Evolutionary conservation across 345 rosid species (phyloP).

Genomic region (Durio zibethinus): DNA sequence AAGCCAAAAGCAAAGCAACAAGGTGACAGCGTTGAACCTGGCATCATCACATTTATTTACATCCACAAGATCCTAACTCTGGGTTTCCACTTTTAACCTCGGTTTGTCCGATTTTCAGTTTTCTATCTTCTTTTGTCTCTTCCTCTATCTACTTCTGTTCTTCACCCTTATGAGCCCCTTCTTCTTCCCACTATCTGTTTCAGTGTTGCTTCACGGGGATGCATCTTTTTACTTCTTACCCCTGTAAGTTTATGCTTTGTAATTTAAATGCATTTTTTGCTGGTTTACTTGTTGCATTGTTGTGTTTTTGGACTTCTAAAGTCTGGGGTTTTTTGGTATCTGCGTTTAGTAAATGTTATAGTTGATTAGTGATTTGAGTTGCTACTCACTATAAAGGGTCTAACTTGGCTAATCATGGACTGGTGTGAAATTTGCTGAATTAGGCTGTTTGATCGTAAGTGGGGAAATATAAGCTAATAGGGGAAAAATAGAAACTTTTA

Average conservation of each 20-base stretch:
- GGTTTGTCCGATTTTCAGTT: conserved; percentile 3
- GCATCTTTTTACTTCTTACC: neutral
- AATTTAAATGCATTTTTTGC: neutral
- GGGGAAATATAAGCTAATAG: neutral
- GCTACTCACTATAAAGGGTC: neutral
- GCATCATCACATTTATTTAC: neutral
- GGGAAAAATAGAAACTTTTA: neutral
- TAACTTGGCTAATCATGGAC: neutral
- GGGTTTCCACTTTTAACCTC: conserved; percentile 14
- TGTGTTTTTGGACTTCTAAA: neutral
- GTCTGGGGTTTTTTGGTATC: neutral
- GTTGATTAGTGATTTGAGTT: neutral
- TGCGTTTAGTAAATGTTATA: neutral
- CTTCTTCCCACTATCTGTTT: neutral
- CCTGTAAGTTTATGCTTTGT: conserved; percentile 4
- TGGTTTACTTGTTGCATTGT: neutral
- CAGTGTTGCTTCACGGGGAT: conserved; percentile 5
- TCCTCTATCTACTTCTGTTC: neutral
- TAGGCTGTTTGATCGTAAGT: neutral
- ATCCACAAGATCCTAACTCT: neutral
- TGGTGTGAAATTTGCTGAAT: neutral
- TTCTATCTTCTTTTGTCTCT: conserved; percentile 10
- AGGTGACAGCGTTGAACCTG: neutral
- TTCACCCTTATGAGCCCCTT: neutral
- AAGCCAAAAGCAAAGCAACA: neutral